Evolutionary conservation across 2,329 filamentous ascomycete genomes (phyloP), one percentile per base, ranked within the genome.

Genomic region (Helotiales sp.): DNA sequence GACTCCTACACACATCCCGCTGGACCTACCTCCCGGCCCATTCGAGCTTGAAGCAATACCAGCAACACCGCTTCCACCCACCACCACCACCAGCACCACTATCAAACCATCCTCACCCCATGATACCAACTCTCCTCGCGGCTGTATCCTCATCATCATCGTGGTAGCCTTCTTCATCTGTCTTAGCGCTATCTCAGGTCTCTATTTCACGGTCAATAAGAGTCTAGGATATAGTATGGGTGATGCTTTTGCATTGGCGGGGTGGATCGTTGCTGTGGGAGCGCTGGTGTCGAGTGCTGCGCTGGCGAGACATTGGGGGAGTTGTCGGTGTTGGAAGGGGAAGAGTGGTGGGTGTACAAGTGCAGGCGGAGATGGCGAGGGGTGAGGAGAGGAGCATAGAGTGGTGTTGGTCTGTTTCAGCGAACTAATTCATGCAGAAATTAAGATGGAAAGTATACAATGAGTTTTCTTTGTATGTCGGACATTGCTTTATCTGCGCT

Each of bases 241-340:
- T n/a, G 48, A 51, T 19, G 48, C 48, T 2, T 51, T 51, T n/a
- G 38, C 48, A 6, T 33, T 51, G 3, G 48, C 48, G 10, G 48
- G 31, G 33, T 51, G 25, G 5, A 38, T 51, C 10, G 13, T 51
- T 27, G 30, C 48, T 15, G 48, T 51, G 8, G 48, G 48, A 9
- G 33, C 48, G 13, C 17, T 51, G 12, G 31, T 51, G 3, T 51
- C 48, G 2, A 51, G 19, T 22, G 48, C 31, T 36, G 31, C 34
- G 9, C 7, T 34, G 12, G 48, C 31, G 31, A 36, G 31, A 22
- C 31, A 51, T 51, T 51, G 48, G 48, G 19, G 31, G 19, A 51
- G 48, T 15, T 36, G 48, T 51, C 22, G 31, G 17, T 51, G 48
- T 38, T 51, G 48, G 48, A 38, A 25, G 24, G 48, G 34, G 12